These are phyloP conservation scores for Aspergillus fumigatus DNA, from an alignment of 2,329 filamentous ascomycete genomes.

Conservation along the genomic window DNA sequence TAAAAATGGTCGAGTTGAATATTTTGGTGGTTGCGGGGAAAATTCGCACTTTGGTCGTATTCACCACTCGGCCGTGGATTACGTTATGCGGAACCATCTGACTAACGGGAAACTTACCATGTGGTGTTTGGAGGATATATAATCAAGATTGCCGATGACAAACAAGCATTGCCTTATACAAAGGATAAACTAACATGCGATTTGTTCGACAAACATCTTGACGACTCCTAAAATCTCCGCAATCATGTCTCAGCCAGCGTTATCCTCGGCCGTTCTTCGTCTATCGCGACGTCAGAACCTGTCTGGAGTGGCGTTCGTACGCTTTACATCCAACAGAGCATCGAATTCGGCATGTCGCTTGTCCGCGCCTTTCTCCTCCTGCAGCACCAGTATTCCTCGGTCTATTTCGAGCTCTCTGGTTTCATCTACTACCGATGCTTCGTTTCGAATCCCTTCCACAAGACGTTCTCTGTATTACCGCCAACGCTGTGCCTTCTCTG, in stretches of 20 bases:
- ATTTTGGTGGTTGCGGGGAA: too few species aligned
- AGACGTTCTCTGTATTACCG: slow-evolving; percentile 5
- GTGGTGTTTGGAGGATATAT: slow-evolving; percentile 20
- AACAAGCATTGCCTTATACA: background rate
- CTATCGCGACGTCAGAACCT: slow-evolving; percentile 16
- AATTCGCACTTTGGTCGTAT: too few species aligned
- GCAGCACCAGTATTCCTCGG: slow-evolving; percentile 18
- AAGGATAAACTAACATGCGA: background rate
- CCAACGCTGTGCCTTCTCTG: slow-evolving; percentile 31
- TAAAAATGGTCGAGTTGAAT: too few species aligned
- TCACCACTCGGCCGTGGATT: too few species aligned
- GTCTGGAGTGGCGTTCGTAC: slow-evolving; percentile 8
- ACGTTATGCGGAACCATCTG: slow-evolving; percentile 20
- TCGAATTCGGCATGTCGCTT: slow-evolving; percentile 15
- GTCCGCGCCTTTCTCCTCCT: slow-evolving; percentile 24
- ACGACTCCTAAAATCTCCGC: background rate
- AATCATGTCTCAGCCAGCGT: slow-evolving; percentile 27
- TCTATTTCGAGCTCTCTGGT: slow-evolving; percentile 5
- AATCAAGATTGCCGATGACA: slow-evolving; percentile 11
- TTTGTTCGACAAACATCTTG: background rate
- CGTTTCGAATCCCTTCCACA: background rate
- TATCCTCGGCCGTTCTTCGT: slow-evolving; percentile 22
- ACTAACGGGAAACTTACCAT: slow-evolving; percentile 22
- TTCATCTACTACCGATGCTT: background rate
- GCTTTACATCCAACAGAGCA: slow-evolving; percentile 20